Conservation (phyloP, 169 alveolate species). For the Besnoitia besnoiti region DNA sequence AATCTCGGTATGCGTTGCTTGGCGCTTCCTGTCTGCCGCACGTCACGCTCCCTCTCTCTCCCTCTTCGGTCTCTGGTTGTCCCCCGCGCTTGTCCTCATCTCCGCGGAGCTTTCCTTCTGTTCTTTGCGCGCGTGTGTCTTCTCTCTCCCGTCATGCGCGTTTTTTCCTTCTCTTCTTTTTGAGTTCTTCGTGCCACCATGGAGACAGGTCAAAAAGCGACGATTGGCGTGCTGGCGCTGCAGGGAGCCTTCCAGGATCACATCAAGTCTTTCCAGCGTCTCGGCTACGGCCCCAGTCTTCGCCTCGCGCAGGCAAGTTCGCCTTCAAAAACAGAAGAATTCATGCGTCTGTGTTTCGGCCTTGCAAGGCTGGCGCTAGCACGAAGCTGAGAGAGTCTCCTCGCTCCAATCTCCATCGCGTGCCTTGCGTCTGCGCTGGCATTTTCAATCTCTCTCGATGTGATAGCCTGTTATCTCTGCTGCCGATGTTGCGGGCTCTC, state of each 20-base stretch:
- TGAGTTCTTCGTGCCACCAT: no score
- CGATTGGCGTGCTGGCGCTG: slow-evolving; percentile 54
- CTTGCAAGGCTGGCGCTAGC: no score
- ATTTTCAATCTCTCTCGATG: no score
- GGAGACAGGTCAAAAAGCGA: background rate
- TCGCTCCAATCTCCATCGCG: no score
- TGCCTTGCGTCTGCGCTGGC: no score
- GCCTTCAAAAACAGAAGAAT: no score
- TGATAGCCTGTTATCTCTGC: no score
- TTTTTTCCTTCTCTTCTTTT: background rate
- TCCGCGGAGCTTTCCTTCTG: slow-evolving; percentile 1
- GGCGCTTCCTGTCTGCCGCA: no score
- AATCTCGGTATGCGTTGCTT: no score
- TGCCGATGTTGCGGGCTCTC: no score
- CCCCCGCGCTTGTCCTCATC: background rate
- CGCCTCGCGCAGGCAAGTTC: background rate
- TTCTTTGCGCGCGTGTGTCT: background rate
- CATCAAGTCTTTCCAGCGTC: background rate
- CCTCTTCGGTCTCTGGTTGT: background rate
- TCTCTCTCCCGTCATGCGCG: background rate
- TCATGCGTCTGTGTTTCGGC: no score
- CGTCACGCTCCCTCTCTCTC: background rate
- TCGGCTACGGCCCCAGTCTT: background rate
- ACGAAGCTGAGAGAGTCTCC: no score
- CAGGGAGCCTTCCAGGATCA: slow-evolving; percentile 65